These are phyloP conservation scores for Fistulina hepatica DNA, from an alignment of 1,284 basidiomycete genomes.

Conservation along the genomic window DNA sequence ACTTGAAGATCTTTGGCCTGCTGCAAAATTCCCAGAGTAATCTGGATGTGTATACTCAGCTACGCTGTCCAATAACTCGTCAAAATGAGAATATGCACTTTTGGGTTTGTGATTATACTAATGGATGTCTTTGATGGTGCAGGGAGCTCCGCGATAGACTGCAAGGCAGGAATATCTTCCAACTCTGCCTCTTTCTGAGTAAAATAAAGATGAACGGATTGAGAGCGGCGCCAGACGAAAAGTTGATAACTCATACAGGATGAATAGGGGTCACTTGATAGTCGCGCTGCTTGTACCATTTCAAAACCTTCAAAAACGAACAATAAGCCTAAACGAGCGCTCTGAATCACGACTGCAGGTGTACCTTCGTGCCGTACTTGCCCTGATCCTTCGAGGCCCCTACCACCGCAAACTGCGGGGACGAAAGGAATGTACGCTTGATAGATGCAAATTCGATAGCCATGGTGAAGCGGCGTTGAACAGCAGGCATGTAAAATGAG, in stretches of 20 bases:
- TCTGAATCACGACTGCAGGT: constrained; percentile 10
- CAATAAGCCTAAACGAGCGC: not conserved
- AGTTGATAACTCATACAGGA: constrained; percentile 31
- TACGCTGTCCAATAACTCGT: not conserved
- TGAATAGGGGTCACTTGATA: constrained; percentile 63
- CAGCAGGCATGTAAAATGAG: too few relatives aligned
- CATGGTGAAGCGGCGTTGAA: constrained; percentile 2
- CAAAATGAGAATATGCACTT: constrained; percentile 27
- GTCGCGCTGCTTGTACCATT: constrained; percentile 61
- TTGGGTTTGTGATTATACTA: constrained; percentile 69
- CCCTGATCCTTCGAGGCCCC: constrained; percentile 68
- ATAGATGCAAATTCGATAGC: constrained; percentile 16
- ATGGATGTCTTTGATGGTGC: constrained; percentile 61
- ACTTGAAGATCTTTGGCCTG: constrained; percentile 52
- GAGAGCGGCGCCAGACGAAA: constrained; percentile 1
- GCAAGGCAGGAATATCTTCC: constrained; percentile 47
- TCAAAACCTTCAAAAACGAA: constrained; percentile 29
- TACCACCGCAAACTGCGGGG: constrained; percentile 59
- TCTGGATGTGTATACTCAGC: constrained; percentile 28
- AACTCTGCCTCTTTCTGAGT: constrained; percentile 52
- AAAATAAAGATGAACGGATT: not conserved
- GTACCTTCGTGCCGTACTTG: constrained; percentile 68
- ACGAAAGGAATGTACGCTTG: constrained; percentile 51
- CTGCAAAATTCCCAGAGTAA: constrained; percentile 55
- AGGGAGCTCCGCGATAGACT: constrained; percentile 45